Evolutionary conservation across 1,139 yeast species (phyloP), one percentile per base, ranked within the genome.

Genomic region (Fermentozyma sake): DNA sequence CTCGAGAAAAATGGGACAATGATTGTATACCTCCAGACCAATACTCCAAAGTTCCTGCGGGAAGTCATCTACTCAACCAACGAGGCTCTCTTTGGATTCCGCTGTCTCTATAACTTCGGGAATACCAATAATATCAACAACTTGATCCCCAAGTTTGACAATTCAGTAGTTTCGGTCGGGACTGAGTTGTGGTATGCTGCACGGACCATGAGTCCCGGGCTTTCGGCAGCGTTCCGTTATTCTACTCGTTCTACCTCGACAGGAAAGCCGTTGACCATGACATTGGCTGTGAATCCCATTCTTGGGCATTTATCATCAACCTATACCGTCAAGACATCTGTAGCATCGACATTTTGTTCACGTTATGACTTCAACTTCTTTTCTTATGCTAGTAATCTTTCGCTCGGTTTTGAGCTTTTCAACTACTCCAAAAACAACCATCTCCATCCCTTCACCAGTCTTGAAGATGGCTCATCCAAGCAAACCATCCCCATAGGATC

Each of bases 101-200:
- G 97, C 32, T 77, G 82, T 27, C 61, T 89, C 27, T 86, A 85
- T 52, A 85, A 83, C 42, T 63, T 86, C 33, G 75, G 79, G 18
- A 50, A 58, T 4, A 58, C 65, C 7, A 47, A 59, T 19, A 52
- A 55, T 22, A 26, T 36, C 19, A 32, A 36, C 11, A 28, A 36
- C 3, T 32, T 55, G 24, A 53, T 61, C 6, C 68, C 71, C 20
- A 59, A 62, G 33, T 60, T 64, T 29, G 70, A 64, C 33, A 64
- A 66, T 32, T 63, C 71, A 14, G 72, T 71, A 34, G 68, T 79
- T 3, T 79, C 91, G 0, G 44, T 86, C 1, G 98, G 98, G 1
- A 73, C 84, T 6, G 99, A 93, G 53, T 43, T 87, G 7, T 93
- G 95, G 89, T 83, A 84, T 42, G 96, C 96, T 0, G 77, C 89